phyloP scores from a whole-genome alignment of 352 stramenopile genomes.

The Pythium myriotylum region DNA sequence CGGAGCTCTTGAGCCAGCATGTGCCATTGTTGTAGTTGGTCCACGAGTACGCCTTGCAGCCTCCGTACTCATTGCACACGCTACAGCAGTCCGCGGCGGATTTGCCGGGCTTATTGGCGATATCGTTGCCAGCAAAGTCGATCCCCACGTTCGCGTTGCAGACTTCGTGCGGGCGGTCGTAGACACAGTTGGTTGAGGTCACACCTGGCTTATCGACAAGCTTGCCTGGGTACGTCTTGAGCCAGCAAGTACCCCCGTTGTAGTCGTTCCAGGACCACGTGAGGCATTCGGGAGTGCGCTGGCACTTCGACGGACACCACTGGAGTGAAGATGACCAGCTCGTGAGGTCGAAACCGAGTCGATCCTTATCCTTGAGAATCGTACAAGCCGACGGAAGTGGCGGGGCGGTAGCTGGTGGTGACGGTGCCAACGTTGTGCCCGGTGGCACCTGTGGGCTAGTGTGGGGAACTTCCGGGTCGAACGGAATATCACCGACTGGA shows the following conservation, averaged over 20 bases:
- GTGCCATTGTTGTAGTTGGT: slow-evolving; percentile 51
- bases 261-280: slow-evolving; percentile 24
- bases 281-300: slow-evolving; percentile 7
- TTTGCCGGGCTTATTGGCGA: neutral
- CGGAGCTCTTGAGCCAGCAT: slow-evolving; percentile 55
- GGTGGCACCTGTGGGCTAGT: too few relatives aligned
- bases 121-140: slow-evolving; percentile 25
- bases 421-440: neutral
- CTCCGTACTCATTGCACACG: slow-evolving; percentile 6
- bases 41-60: slow-evolving; percentile 35
- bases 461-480: too few relatives aligned
- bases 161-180: neutral
- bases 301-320: neutral
- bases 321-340: neutral
- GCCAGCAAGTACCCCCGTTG: slow-evolving; percentile 28
- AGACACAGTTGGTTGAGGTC: slow-evolving; percentile 6
- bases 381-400: neutral
- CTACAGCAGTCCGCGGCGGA: slow-evolving; percentile 12
- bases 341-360: slow-evolving; percentile 11
- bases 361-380: slow-evolving; percentile 10
- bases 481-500: too few relatives aligned
- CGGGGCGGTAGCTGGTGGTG: neutral
- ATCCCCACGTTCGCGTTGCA: slow-evolving; percentile 17
- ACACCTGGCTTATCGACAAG: slow-evolving; percentile 15
- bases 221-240: slow-evolving; percentile 22